phyloP scores from a whole-genome alignment of 2,329 filamentous ascomycete genomes.

The Stachybotrys chlorohalonatus region DNA sequence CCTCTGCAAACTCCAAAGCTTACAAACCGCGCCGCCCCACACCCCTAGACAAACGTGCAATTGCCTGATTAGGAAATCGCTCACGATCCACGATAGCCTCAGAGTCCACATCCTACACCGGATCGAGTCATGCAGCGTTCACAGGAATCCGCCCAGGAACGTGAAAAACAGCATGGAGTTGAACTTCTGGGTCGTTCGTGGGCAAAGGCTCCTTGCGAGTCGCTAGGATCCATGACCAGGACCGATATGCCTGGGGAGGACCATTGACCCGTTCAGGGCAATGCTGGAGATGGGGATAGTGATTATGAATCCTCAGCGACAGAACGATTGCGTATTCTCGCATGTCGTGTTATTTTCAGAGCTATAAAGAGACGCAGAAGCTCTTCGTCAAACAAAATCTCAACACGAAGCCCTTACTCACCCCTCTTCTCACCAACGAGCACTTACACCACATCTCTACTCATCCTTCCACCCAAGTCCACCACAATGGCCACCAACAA shows the following conservation, averaged over 20 bases:
- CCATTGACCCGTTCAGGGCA: neutral
- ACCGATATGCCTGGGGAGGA: too few species aligned
- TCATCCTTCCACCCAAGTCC: neutral
- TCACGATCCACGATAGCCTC: neutral
- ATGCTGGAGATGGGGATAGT: neutral
- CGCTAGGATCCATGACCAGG: too few species aligned
- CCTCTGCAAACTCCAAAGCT: neutral
- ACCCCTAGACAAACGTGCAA: neutral
- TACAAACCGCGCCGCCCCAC: neutral
- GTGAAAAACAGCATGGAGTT: neutral
- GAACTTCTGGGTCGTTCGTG: neutral
- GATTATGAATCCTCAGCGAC: neutral
- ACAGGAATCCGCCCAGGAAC: neutral
- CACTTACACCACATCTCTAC: neutral
- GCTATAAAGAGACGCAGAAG: neutral
- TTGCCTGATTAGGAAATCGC: neutral
- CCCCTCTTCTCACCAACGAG: neutral
- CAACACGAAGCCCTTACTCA: neutral
- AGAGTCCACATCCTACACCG: neutral
- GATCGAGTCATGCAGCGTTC: neutral
- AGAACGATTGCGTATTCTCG: neutral
- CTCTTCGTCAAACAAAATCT: neutral
- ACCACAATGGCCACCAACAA: constrained; percentile 1
- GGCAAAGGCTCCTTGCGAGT: too few species aligned
- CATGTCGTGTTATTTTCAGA: neutral